Base-by-base conservation (phyloP, 352 stramenopile species). In the Paralagenidium karlingii region DNA sequence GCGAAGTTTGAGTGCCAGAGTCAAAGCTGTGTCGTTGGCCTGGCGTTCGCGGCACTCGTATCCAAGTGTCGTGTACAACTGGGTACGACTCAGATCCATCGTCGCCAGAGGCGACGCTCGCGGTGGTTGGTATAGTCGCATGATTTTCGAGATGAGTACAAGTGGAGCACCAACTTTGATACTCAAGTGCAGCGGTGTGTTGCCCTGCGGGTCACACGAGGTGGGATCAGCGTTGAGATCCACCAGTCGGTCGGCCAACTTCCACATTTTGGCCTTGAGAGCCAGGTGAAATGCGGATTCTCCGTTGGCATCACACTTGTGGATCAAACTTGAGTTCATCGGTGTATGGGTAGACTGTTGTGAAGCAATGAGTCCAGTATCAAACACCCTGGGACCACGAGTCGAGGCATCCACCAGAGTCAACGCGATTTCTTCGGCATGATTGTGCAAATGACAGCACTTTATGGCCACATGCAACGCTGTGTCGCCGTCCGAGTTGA, bases 401-500 rank as follows among this genome's bases (percentile, higher is more conserved):
- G 57, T 46, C 19, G 53, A 50, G 30, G 53, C 45, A 25, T 76
- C 56, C 15, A 80, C 55, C 2, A 87, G 50, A 15, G 62, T 15
- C 24, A 76, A 32, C 21, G 60, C 63, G 11, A 76, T 49, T 1
- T 56, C 25, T 38, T 51, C 49, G 5, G 32, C 33, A 22, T 56
- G 26, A 9, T 22, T 19, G 1, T 55, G 24, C 1, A 45, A 34
- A n/a, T 46, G 38, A 2, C 47, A 53, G 1, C 49, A 47, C 37
- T 85, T 82, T 24, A 88, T 80, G 8, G 64, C 58, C 31, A 88
- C 52, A 47, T 85, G 74, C 13, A 88, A 55, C 3, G 70, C 70
- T 2, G 68, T 82, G 31, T 88, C 74, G 5, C 70, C 70, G 18
- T 53, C 53, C 1, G 58, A 51, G 28, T 82, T 85, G 22, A 81